phyloP scores from a whole-genome alignment of 768 basidiomycete genomes.

The Lentinus brumalis region DNA sequence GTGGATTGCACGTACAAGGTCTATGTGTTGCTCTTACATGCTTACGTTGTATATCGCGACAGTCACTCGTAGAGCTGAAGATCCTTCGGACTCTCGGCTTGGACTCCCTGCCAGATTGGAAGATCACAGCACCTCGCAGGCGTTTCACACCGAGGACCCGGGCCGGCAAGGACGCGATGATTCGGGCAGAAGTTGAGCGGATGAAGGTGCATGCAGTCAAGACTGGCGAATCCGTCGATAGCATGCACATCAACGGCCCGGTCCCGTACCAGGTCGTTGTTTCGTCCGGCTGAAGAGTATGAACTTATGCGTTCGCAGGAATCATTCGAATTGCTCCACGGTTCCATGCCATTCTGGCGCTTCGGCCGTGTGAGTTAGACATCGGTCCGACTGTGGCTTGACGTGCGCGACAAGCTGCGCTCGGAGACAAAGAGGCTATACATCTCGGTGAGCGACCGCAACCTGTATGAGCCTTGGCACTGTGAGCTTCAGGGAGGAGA shows the following conservation, averaged over 20 bases:
- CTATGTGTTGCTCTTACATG: too few relatives aligned
- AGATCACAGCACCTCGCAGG: slow-evolving; percentile 22
- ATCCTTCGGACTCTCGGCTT: slow-evolving; percentile 35
- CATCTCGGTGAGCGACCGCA: too few relatives aligned
- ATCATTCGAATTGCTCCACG: too few relatives aligned
- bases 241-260: slow-evolving; percentile 31
- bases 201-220: slow-evolving; percentile 28
- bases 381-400: too few relatives aligned
- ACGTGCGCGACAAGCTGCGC: too few relatives aligned
- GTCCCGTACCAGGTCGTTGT: slow-evolving; percentile 26
- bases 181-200: slow-evolving; percentile 27
- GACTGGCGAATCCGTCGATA: slow-evolving; percentile 27
- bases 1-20: neutral
- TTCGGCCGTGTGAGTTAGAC: too few relatives aligned
- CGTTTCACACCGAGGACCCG: slow-evolving; percentile 28
- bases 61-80: slow-evolving; percentile 39
- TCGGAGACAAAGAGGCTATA: too few relatives aligned
- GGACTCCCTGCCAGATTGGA: slow-evolving; percentile 25
- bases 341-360: too few relatives aligned
- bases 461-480: too few relatives aligned
- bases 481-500: too few relatives aligned
- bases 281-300: neutral
- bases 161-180: slow-evolving; percentile 29
- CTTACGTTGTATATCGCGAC: neutral
- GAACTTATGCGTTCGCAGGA: neutral